phyloP scores from a whole-genome alignment of 805 yeast genomes.

The Sugiyamaella lignohabitans region DNA sequence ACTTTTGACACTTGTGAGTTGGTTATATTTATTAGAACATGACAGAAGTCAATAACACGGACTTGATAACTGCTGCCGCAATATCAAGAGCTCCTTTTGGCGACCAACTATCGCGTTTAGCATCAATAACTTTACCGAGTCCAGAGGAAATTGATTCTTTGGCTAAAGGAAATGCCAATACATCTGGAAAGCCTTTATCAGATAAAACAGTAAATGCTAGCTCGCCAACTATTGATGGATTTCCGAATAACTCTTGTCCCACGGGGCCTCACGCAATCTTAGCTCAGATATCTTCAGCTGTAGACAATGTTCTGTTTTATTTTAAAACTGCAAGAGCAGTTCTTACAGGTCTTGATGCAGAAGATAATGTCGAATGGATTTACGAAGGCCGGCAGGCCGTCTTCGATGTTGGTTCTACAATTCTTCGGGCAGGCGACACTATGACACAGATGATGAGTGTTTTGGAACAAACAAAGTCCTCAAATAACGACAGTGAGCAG shows the following conservation, averaged over 20 bases:
- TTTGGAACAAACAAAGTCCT: slow-evolving; percentile 15
- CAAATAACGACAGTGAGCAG: neutral
- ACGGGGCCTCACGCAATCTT: neutral
- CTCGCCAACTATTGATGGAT: neutral
- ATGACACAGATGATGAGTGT: slow-evolving; percentile 19
- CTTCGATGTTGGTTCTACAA: slow-evolving; percentile 14
- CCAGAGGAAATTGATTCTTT: neutral
- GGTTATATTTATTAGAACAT: too few relatives aligned
- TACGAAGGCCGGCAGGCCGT: slow-evolving; percentile 23
- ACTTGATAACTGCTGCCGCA: too few relatives aligned
- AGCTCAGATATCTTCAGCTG: slow-evolving; percentile 5
- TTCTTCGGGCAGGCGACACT: slow-evolving; percentile 19
- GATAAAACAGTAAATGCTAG: slow-evolving; percentile 1
- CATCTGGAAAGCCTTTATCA: neutral
- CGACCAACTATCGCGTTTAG: slow-evolving; percentile 12
- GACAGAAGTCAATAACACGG: too few relatives aligned
- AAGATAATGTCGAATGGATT: slow-evolving; percentile 24
- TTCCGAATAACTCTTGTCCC: too few relatives aligned
- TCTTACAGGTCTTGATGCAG: slow-evolving; percentile 17
- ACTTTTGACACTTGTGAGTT: too few relatives aligned
- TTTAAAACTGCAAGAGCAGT: slow-evolving; percentile 15
- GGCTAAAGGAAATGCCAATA: too few relatives aligned
- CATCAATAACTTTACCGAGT: slow-evolving; percentile 7
- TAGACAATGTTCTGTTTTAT: slow-evolving; percentile 16
- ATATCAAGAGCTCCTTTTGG: slow-evolving; percentile 13